Conservation (phyloP, 164 flowering plant species). For the Magnolia officinalis region DNA sequence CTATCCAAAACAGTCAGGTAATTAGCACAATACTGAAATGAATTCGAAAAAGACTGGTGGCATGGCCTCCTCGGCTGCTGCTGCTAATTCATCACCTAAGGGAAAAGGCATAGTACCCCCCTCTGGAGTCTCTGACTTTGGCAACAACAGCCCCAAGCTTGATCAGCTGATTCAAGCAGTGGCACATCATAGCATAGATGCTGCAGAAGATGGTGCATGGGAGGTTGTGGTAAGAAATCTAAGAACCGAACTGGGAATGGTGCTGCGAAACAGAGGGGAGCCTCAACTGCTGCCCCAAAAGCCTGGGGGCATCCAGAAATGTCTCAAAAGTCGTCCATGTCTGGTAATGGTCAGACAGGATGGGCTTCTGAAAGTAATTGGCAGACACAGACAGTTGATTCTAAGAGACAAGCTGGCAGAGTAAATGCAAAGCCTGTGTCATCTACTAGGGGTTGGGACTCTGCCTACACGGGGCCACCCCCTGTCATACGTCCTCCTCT, state of each 20-base stretch:
- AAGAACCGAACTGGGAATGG: conserved; percentile 45
- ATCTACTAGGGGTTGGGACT: conserved; percentile 19
- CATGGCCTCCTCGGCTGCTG: conserved; percentile 15
- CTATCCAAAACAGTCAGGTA: background rate
- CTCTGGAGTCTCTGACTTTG: conserved; percentile 9
- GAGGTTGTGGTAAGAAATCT: conserved; percentile 46
- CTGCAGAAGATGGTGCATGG: conserved; percentile 56
- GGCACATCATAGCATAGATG: conserved; percentile 20
- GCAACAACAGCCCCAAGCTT: background rate
- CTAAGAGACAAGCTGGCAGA: conserved; percentile 33
- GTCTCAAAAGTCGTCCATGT: conserved; percentile 24
- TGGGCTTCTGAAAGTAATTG: conserved; percentile 27
- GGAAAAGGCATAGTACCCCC: conserved; percentile 12
- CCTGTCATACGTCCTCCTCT: conserved; percentile 46
- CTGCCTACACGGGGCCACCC: conserved; percentile 23
- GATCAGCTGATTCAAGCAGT: conserved; percentile 18
- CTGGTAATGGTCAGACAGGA: conserved; percentile 26
- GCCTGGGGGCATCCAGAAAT: conserved; percentile 42
- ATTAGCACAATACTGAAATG: conserved; percentile 4
- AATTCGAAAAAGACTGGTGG: conserved; percentile 15
- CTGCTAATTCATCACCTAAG: conserved; percentile 13
- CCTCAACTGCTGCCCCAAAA: conserved; percentile 30
- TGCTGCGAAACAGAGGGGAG: conserved; percentile 33
- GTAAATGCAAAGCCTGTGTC: conserved; percentile 29
- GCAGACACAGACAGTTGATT: conserved; percentile 27